A percentile compares a stretch with the other conserved stretches of the same genome.
Conservation (phyloP, 176 grass and related monocot genomes). For the Paspalum vaginatum region DNA sequence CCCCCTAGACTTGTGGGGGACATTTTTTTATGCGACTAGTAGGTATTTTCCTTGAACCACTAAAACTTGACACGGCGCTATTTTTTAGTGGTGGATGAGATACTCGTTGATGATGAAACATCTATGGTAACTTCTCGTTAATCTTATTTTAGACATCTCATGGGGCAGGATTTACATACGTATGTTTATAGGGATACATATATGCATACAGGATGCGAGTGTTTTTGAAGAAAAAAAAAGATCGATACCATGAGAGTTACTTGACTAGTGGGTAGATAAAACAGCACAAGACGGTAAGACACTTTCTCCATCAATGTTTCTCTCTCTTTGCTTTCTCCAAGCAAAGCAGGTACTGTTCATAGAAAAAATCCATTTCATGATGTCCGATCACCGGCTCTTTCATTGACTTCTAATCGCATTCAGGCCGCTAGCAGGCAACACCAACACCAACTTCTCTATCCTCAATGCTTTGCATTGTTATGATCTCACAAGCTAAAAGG, state of each 20-base stretch:
- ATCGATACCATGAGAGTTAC: not conserved
- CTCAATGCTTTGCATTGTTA: not conserved
- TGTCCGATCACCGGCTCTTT: not conserved
- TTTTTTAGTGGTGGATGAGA: too few relatives aligned
- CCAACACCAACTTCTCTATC: not conserved
- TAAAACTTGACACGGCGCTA: not conserved
- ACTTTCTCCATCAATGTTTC: not conserved
- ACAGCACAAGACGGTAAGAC: not conserved
- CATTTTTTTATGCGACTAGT: too few relatives aligned
- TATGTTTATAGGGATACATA: too few relatives aligned
- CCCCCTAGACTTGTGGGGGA: not conserved
- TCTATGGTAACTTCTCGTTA: too few relatives aligned
- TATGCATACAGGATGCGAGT: too few relatives aligned
- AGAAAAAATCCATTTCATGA: not conserved
- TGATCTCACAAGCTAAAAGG: not conserved
- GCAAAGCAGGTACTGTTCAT: not conserved
- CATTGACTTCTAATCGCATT: not conserved
- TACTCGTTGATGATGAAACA: too few relatives aligned
- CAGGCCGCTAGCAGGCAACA: not conserved
- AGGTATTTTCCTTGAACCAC: not conserved
- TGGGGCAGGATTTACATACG: too few relatives aligned
- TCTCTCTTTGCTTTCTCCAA: not conserved
- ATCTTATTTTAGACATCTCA: too few relatives aligned
- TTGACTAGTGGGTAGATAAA: not conserved
- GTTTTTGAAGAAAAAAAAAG: too few relatives aligned